Base-by-base conservation (phyloP, 164 flowering plant genomes). In the Piper betle region DNA sequence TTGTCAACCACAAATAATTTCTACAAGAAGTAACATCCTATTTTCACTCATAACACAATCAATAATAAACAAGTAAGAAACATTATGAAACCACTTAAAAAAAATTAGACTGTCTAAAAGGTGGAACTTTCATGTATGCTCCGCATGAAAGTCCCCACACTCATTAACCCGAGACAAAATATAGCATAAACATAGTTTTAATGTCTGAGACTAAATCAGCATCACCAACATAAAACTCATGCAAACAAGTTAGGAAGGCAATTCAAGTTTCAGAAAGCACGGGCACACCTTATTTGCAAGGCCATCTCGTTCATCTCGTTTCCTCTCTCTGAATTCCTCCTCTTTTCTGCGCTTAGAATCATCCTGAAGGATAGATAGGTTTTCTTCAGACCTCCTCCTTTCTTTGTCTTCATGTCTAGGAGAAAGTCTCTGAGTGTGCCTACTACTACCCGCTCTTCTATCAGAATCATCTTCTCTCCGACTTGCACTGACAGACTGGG, bases 401-500 rank as follows among this genome's bases (percentile, higher is more conserved):
- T 94, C 97, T 66, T 86, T 94, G 55, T 91, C 99, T 25, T 88
- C 99, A 73, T 85, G 97, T 66, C 91, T 82, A 18, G 97, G 99
- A 66, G 96, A 88, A 58, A 91, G 91, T 67, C 86, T 83, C 64
- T 86, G 96, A 55, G 78, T 8, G 68, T 87, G 97, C 62, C 97
- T 80, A 41, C 79, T 72, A 71, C 68, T 73, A 57, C 83, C 85
- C 65, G 76, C 79, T 75, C 96, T 82, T 77, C 93, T 83, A 64
- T 88, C 96, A 62, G 70, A 69, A 68, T 88, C 99, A 33, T 94
- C 99, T 42, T 94, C 96, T 69, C 88, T 80, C 78, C 92, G 79
- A 53, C 81, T 65, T 71, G 82, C 63, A 75, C 37, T 74, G 61
- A 84, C 69, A 53, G 96, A 94, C 39, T 88, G 97, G 16, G 97